phyloP scores from a whole-genome alignment of 1,284 basidiomycete genomes.

The Rhodotorula sp. region DNA sequence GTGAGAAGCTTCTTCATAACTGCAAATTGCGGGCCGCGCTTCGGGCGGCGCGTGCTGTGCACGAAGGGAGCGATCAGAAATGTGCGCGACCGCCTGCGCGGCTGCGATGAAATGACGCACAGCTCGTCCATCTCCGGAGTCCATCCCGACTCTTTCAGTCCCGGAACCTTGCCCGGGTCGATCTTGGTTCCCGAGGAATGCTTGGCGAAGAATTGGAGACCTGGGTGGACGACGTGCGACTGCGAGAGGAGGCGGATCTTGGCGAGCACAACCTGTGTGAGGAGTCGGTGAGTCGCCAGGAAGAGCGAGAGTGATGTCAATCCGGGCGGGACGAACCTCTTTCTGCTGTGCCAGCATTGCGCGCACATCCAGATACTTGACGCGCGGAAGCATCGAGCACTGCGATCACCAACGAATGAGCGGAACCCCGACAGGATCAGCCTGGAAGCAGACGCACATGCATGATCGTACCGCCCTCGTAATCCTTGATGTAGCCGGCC shows the following conservation, averaged over 20 bases:
- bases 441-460: slow-evolving; percentile 56
- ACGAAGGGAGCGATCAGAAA: not conserved
- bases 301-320: not conserved
- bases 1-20: slow-evolving; percentile 80
- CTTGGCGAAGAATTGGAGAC: slow-evolving; percentile 70
- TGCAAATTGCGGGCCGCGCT: slow-evolving; percentile 60
- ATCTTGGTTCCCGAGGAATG: slow-evolving; percentile 40
- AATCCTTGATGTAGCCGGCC: slow-evolving; percentile 99
- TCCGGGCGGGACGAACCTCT: slow-evolving; percentile 56
- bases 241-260: slow-evolving; percentile 87
- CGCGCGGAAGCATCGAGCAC: slow-evolving; percentile 87
- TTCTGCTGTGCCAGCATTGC: slow-evolving; percentile 79
- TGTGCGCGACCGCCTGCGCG: no score
- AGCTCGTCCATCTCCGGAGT: slow-evolving; percentile 77
- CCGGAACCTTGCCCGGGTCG: slow-evolving; percentile 63
- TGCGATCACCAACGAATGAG: slow-evolving; percentile 37
- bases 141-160: slow-evolving; percentile 87
- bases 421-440: not conserved
- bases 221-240: slow-evolving; percentile 82
- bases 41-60: slow-evolving; percentile 57
- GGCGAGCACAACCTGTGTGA: slow-evolving; percentile 66
- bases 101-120: slow-evolving; percentile 54
- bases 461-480: slow-evolving; percentile 99
- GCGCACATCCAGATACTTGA: slow-evolving; percentile 84
- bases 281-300: not conserved